Conservation (phyloP, 1,284 basidiomycete species). For the Leccinum subrobustum region DNA sequence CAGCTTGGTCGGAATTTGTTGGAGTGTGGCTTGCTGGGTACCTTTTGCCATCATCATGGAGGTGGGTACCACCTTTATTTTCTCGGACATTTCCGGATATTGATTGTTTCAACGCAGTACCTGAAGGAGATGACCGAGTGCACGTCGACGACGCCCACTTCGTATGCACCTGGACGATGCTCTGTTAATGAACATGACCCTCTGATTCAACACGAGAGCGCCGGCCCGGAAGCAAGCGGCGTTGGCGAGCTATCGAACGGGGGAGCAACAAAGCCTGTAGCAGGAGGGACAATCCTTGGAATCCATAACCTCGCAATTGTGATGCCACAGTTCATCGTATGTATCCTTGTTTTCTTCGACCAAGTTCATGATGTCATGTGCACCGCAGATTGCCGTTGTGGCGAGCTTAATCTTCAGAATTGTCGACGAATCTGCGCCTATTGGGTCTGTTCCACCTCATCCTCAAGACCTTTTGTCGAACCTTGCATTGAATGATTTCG, state of each 20-base stretch:
- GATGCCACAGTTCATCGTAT: constrained; percentile 86
- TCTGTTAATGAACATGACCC: constrained; percentile 54
- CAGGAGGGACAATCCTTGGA: constrained; percentile 93
- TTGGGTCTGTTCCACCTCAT: constrained; percentile 34
- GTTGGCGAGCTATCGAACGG: constrained; percentile 35
- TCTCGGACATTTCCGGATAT: background rate
- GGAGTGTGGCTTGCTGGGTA: constrained; percentile 95
- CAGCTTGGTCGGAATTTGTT: constrained; percentile 84
- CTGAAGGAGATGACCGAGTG: constrained; percentile 70
- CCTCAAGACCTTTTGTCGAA: constrained; percentile 13
- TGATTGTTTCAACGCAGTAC: constrained; percentile 48
- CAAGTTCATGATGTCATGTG: background rate
- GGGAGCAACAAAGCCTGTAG: constrained; percentile 53
- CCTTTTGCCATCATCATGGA: constrained; percentile 93
- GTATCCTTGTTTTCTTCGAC: constrained; percentile 31
- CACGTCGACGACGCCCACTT: background rate
- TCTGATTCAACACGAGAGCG: constrained; percentile 61
- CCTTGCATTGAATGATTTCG: constrained; percentile 14
- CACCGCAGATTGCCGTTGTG: constrained; percentile 77
- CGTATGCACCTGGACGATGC: constrained; percentile 2
- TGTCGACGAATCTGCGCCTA: constrained; percentile 55
- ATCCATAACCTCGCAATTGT: constrained; percentile 96
- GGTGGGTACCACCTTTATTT: constrained; percentile 40
- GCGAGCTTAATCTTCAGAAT: constrained; percentile 85
- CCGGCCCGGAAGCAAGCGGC: constrained; percentile 38